Percentiles rank a stretch among this genome's conserved stretches.
phyloP scores from a whole-genome alignment of 495 filamentous ascomycete genomes.

The Usnea hakonensis region DNA sequence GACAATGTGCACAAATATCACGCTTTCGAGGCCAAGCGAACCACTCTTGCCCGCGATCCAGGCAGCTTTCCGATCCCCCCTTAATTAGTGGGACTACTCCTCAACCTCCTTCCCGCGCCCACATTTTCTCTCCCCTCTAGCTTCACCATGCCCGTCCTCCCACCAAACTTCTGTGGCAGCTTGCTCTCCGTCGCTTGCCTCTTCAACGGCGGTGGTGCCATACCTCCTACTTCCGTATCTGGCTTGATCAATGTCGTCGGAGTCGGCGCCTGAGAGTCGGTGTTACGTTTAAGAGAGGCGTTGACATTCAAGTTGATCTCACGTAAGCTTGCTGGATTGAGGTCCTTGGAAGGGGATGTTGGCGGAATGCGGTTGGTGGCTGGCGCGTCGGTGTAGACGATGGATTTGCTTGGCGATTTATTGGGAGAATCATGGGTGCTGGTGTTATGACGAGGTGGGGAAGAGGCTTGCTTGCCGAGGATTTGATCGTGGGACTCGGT shows the following conservation, averaged over 20 bases:
- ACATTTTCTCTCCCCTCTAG: conserved; percentile 25
- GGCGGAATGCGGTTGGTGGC: not conserved
- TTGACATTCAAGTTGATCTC: conserved; percentile 23
- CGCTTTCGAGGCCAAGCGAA: not conserved
- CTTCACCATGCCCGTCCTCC: conserved; percentile 17
- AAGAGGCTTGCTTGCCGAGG: conserved; percentile 43
- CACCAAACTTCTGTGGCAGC: conserved; percentile 22
- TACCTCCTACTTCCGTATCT: conserved; percentile 10
- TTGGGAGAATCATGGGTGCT: conserved; percentile 16
- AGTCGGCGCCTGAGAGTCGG: conserved; percentile 13
- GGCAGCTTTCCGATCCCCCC: not conserved
- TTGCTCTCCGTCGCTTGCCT: conserved; percentile 27
- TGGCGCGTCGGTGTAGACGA: conserved; percentile 22
- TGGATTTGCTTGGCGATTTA: conserved; percentile 34
- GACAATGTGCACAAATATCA: not conserved
- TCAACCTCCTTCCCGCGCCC: conserved; percentile 25
- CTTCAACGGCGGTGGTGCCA: conserved; percentile 24
- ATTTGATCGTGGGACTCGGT: conserved; percentile 65
- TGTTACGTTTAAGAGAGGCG: conserved; percentile 12
- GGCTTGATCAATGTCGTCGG: conserved; percentile 5
- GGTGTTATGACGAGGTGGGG: not conserved
- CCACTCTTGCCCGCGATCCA: conserved; percentile 9
- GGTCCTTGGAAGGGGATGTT: conserved; percentile 15
- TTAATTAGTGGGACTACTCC: conserved; percentile 25
- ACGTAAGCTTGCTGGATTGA: conserved; percentile 13